Percentiles rank a stretch among this genome's conserved stretches.
Evolutionary conservation across 2,329 filamentous ascomycete genomes (phyloP).

Genomic region (Ophiostoma perfectum): DNA sequence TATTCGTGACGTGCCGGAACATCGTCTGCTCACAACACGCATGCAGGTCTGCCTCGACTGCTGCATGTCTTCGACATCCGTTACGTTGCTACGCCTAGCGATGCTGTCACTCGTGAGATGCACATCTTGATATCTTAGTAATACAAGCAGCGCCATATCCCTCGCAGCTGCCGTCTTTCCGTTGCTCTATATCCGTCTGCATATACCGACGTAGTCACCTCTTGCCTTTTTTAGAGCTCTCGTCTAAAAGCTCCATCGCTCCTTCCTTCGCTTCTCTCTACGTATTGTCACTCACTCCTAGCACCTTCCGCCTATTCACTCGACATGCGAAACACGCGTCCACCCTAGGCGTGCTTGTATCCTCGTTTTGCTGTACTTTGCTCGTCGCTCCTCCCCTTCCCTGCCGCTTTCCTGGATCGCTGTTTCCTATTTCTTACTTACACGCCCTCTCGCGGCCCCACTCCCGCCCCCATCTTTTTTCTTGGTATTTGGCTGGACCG

Average conservation of each 20-base stretch:
- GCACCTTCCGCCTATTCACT: background rate
- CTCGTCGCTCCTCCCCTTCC: background rate
- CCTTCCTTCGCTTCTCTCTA: background rate
- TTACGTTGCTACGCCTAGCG: slow-evolving; percentile 7
- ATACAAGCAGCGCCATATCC: background rate
- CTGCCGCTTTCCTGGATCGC: slow-evolving; percentile 1
- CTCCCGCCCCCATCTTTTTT: slow-evolving; percentile 16
- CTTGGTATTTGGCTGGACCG: slow-evolving; percentile 2
- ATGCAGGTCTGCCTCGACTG: background rate
- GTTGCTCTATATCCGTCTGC: background rate
- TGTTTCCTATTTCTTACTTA: slow-evolving; percentile 13
- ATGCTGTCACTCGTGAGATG: background rate
- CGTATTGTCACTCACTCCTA: background rate
- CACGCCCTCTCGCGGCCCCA: slow-evolving; percentile 12
- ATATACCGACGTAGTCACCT: background rate
- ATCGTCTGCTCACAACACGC: background rate
- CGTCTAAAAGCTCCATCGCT: background rate
- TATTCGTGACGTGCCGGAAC: no score
- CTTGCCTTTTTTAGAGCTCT: background rate
- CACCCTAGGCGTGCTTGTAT: slow-evolving; percentile 9
- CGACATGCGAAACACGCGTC: slow-evolving; percentile 1
- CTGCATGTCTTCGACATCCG: background rate
- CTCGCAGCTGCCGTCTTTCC: slow-evolving; percentile 3
- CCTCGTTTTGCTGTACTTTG: slow-evolving; percentile 11
- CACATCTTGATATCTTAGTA: background rate